These are phyloP conservation scores for Conoideocrella luteorostrata DNA, from an alignment of 2,329 filamentous ascomycete species.

Conservation along the genomic window DNA sequence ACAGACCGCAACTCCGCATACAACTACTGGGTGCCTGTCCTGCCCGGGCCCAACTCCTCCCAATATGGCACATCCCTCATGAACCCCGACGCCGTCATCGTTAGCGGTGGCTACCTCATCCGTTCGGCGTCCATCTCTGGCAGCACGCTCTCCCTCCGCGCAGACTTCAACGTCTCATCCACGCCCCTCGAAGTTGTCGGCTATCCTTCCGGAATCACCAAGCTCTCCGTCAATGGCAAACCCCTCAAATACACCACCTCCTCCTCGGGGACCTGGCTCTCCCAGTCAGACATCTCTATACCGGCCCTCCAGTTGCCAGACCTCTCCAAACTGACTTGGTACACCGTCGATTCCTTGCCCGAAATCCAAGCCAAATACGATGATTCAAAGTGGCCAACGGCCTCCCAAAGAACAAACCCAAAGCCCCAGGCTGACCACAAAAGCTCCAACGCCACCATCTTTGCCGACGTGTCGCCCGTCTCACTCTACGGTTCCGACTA, in stretches of 20 bases:
- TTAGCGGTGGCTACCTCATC: constrained; percentile 59
- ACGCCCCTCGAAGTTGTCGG: constrained; percentile 63
- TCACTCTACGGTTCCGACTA: constrained; percentile 67
- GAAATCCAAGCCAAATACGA: constrained; percentile 60
- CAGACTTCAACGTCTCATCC: constrained; percentile 62
- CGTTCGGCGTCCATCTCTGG: constrained; percentile 52
- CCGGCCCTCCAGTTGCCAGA: constrained; percentile 34
- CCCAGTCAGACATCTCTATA: constrained; percentile 42
- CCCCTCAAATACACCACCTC: constrained; percentile 28
- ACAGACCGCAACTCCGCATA: constrained; percentile 60
- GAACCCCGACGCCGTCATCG: constrained; percentile 42
- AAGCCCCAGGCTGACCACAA: constrained; percentile 45
- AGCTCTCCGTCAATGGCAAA: constrained; percentile 36
- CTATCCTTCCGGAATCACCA: constrained; percentile 42
- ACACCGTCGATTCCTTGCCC: constrained; percentile 63
- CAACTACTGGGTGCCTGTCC: constrained; percentile 60
- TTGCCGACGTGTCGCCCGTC: constrained; percentile 53
- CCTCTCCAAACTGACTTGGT: constrained; percentile 57
- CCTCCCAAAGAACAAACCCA: neutral
- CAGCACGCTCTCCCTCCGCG: constrained; percentile 54
- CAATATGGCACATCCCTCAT: constrained; percentile 28
- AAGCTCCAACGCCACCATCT: constrained; percentile 53
- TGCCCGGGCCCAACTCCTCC: constrained; percentile 29
- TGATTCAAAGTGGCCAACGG: constrained; percentile 54
- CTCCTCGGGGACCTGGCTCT: constrained; percentile 40